These are phyloP conservation scores for Penicillium taxi DNA, from an alignment of 495 filamentous ascomycete genomes.

Conservation along the genomic window DNA sequence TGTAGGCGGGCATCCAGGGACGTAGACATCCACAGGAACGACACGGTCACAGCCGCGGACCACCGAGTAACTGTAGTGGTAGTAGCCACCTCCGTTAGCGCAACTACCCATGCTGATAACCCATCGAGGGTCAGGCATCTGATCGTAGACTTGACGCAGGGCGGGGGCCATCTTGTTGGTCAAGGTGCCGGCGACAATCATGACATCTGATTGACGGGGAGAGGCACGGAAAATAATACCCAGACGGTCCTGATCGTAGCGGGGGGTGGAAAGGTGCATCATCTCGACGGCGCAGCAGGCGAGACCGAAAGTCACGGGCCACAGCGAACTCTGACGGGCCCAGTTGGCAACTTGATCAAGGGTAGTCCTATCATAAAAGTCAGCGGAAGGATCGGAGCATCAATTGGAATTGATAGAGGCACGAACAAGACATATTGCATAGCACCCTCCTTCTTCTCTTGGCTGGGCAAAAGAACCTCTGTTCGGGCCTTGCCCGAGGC, in stretches of 20 bases:
- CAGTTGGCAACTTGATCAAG: conserved; percentile 91
- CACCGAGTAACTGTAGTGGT: conserved; percentile 93
- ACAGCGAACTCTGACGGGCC: conserved; percentile 86
- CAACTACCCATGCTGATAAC: conserved; percentile 92
- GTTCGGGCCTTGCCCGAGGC: conserved; percentile 47
- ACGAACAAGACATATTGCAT: conserved; percentile 97
- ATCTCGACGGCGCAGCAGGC: conserved; percentile 96
- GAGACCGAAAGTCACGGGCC: conserved; percentile 97
- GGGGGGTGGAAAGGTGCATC: conserved; percentile 95
- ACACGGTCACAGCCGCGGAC: conserved; percentile 88
- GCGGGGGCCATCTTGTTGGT: conserved; percentile 99
- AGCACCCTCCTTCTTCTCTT: conserved; percentile 88
- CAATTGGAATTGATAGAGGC: not conserved
- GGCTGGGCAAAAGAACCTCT: conserved; percentile 81
- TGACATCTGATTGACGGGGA: conserved; percentile 91
- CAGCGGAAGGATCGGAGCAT: conserved; percentile 4
- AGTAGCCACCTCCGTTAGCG: conserved; percentile 94
- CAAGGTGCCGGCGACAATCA: conserved; percentile 94
- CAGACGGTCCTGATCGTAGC: conserved; percentile 91
- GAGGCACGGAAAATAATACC: conserved; percentile 97
- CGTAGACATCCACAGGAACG: conserved; percentile 92
- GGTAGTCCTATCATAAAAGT: conserved; percentile 56
- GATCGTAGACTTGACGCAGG: conserved; percentile 90
- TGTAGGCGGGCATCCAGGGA: conserved; percentile 91
- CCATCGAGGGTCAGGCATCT: conserved; percentile 97